Conservation (phyloP, 441 rosid genomes). For the Brassica balearica region DNA sequence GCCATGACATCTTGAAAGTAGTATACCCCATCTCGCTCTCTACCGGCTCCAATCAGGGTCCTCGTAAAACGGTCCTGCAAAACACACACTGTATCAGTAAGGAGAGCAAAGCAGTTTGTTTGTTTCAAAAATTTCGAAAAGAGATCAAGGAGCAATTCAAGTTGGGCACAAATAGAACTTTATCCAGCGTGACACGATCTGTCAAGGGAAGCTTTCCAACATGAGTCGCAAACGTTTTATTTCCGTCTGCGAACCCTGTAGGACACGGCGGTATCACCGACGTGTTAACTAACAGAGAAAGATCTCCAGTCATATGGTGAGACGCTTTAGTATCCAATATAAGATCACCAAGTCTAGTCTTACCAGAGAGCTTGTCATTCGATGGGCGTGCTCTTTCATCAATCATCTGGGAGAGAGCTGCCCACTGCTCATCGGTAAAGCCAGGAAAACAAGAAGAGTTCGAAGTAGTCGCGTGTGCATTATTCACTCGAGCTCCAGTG, state of each 20-base stretch:
- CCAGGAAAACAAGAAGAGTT: too few species aligned
- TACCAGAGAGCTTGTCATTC: too few species aligned
- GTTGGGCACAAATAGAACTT: background rate
- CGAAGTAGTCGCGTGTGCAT: too few species aligned
- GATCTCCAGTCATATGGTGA: too few species aligned
- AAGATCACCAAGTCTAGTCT: too few species aligned
- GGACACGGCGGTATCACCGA: too few species aligned
- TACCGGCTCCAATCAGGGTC: background rate
- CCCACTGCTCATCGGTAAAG: too few species aligned
- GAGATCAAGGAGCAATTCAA: background rate
- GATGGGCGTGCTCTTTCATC: too few species aligned
- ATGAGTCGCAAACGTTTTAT: background rate
- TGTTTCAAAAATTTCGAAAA: background rate
- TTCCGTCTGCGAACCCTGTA: background rate
- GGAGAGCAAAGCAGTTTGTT: background rate
- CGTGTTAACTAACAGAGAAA: too few species aligned
- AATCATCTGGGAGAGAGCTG: too few species aligned
- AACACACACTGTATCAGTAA: background rate
- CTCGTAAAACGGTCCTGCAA: background rate
- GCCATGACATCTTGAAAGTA: background rate
- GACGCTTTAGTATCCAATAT: too few species aligned
- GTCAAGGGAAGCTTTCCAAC: background rate
- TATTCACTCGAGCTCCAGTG: too few species aligned
- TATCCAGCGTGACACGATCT: background rate
- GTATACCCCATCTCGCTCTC: constrained; percentile 1